A percentile compares a stretch with the other conserved stretches of the same genome.
phyloP scores from a whole-genome alignment of 179 eudicot genomes.

The Vitellaria paradoxa region DNA sequence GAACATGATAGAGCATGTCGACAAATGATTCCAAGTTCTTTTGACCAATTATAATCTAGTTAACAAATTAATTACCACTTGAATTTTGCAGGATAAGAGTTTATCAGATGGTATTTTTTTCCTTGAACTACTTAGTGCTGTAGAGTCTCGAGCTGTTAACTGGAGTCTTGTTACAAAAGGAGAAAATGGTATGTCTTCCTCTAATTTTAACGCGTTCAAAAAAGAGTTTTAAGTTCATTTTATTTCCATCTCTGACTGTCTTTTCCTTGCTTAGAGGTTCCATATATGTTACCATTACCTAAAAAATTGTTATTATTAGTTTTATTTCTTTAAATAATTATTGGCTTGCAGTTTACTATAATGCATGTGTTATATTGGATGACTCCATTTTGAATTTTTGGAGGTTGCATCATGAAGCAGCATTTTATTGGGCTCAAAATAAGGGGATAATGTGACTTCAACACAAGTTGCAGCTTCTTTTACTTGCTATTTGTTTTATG shows the following conservation, averaged over 20 bases:
- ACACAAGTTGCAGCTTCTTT: too few relatives aligned
- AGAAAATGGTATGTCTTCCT: slow-evolving; percentile 57
- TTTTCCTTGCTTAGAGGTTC: slow-evolving; percentile 9
- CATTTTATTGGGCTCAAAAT: background rate
- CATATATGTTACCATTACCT: too few relatives aligned
- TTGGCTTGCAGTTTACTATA: background rate
- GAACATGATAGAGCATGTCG: background rate
- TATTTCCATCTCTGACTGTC: background rate
- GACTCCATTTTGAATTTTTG: background rate
- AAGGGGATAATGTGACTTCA: background rate
- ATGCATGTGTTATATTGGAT: background rate
- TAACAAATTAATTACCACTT: slow-evolving; percentile 9
- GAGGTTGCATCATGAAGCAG: background rate
- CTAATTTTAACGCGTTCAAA: background rate
- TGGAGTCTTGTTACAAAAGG: slow-evolving; percentile 99
- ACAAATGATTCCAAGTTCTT: background rate
- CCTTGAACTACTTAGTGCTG: slow-evolving; percentile 91
- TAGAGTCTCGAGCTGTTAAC: slow-evolving; percentile 84
- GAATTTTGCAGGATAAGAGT: slow-evolving; percentile 70
- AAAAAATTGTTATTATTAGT: too few relatives aligned
- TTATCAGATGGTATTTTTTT: slow-evolving; percentile 80
- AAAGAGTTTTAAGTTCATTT: background rate
- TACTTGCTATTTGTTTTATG: too few relatives aligned
- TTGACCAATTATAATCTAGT: background rate
- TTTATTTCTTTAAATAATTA: background rate